A percentile compares a stretch with the other conserved stretches of the same genome.
These are phyloP conservation scores for Aspergillus glaucus DNA, from an alignment of 2,329 filamentous ascomycete species.

Conservation along the genomic window DNA sequence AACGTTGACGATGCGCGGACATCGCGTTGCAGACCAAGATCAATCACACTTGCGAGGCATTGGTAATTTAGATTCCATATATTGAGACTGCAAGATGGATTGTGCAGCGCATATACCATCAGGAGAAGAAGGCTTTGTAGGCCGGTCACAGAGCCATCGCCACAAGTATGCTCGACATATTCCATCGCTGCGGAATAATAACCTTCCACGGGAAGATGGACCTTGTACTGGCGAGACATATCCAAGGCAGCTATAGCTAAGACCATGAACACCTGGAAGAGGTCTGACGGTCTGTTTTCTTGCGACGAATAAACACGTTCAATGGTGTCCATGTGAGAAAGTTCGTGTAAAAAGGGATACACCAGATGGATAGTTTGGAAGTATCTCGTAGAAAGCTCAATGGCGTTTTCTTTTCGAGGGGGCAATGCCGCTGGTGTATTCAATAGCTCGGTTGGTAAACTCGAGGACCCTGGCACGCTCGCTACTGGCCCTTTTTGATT, in stretches of 20 bases:
- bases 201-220: slow-evolving; percentile 43
- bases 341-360: slow-evolving; percentile 47
- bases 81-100: slow-evolving; percentile 44
- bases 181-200: slow-evolving; percentile 46
- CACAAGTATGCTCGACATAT: slow-evolving; percentile 41
- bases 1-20: slow-evolving; percentile 34
- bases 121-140: slow-evolving; percentile 43
- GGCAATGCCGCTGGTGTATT: slow-evolving; percentile 25
- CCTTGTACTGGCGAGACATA: slow-evolving; percentile 38
- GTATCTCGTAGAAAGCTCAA: slow-evolving; percentile 41
- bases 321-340: slow-evolving; percentile 33
- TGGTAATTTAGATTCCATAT: slow-evolving; percentile 54
- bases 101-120: slow-evolving; percentile 47
- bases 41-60: slow-evolving; percentile 46
- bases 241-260: slow-evolving; percentile 46
- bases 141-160: slow-evolving; percentile 45
- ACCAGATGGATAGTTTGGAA: slow-evolving; percentile 45
- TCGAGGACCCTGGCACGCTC: slow-evolving; percentile 8
- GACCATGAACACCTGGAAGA: slow-evolving; percentile 51
- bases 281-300: slow-evolving; percentile 22
- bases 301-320: slow-evolving; percentile 29
- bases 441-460: slow-evolving; percentile 20
- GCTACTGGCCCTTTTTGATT: slow-evolving; percentile 3
- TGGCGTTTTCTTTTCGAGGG: slow-evolving; percentile 30
- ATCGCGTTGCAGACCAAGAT: slow-evolving; percentile 48